Percentiles rank a stretch among this genome's conserved stretches.
These are phyloP conservation scores for Buddleja alternifolia DNA, from an alignment of 257 asterid species.

Conservation along the genomic window DNA sequence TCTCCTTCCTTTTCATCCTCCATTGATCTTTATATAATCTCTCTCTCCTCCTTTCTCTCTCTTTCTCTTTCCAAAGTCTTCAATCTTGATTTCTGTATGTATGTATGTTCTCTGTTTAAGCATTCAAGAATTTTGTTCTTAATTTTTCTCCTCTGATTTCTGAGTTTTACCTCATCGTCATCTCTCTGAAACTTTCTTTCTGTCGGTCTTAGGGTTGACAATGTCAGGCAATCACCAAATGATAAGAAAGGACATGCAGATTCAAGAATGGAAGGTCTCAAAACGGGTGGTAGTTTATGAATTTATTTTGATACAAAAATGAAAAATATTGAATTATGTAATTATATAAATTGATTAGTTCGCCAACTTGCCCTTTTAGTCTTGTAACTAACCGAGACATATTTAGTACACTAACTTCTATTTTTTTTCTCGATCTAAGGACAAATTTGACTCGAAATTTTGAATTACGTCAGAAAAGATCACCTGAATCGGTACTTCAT, in stretches of 20 bases:
- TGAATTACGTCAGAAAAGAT: no score
- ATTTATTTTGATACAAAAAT: background rate
- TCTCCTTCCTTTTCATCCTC: constrained; percentile 65
- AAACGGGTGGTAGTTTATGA: constrained; percentile 20
- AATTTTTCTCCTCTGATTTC: background rate
- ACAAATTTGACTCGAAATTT: no score
- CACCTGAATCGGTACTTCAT: no score
- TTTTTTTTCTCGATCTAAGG: no score
- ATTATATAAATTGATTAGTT: background rate
- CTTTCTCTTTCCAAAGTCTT: background rate
- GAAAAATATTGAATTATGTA: constrained; percentile 7
- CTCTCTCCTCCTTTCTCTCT: background rate
- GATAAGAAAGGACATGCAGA: constrained; percentile 38
- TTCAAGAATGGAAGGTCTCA: constrained; percentile 35
- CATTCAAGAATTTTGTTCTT: background rate
- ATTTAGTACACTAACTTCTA: no score
- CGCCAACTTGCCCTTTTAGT: no score
- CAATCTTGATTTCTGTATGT: background rate
- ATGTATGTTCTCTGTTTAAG: background rate
- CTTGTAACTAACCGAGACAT: no score
- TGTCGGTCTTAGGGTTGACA: constrained; percentile 31
- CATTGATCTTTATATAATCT: constrained; percentile 23
- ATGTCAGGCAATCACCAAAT: constrained; percentile 42
- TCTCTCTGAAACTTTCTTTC: constrained; percentile 4
- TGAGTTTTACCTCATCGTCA: constrained; percentile 15